These are phyloP conservation scores for Eucalyptus pauciflora DNA, from an alignment of 345 rosid species.

Conservation along the genomic window DNA sequence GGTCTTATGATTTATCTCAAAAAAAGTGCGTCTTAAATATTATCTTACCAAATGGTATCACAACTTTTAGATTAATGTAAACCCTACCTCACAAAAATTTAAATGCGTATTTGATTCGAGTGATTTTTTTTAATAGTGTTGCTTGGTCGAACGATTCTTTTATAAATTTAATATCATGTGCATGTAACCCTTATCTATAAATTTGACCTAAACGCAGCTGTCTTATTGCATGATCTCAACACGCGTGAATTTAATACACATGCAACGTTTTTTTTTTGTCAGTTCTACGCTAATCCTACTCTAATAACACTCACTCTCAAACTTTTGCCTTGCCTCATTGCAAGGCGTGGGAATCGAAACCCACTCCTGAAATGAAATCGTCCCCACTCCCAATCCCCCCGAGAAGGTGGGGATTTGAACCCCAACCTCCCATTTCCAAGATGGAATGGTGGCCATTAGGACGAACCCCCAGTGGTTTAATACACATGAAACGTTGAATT, in stretches of 20 bases:
- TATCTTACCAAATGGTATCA: background rate
- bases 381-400: no score
- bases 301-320: no score
- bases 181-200: background rate
- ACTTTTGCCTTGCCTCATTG: no score
- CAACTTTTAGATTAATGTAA: background rate
- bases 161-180: background rate
- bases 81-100: background rate
- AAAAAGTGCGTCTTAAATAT: background rate
- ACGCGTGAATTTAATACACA: background rate
- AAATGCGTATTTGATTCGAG: background rate
- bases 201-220: background rate
- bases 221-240: background rate
- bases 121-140: background rate
- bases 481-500: background rate
- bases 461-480: no score
- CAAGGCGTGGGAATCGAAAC: no score
- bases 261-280: background rate
- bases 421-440: no score
- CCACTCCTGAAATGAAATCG: no score
- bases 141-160: accelerated
- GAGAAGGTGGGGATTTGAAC: no score
- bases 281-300: no score
- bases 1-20: background rate
- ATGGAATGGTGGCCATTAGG: no score